Conservation (phyloP, 805 yeast genomes). For the Candida sithepensis region DNA sequence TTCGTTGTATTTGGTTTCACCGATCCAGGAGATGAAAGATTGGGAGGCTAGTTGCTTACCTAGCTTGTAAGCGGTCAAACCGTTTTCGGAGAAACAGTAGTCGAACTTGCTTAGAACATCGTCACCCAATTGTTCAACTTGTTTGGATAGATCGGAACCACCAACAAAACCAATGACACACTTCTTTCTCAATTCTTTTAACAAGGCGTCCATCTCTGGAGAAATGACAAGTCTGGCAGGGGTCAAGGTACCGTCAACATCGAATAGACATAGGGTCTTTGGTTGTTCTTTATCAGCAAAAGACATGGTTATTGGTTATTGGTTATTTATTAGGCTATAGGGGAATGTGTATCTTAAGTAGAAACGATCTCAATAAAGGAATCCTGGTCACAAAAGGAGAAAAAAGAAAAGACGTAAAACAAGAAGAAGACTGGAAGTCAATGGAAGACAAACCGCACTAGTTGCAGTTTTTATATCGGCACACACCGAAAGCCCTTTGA, state of each 20-base stretch:
- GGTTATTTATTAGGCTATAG: too few species aligned
- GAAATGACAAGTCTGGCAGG: constrained; percentile 81
- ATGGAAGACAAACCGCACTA: too few species aligned
- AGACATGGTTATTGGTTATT: constrained; percentile 20
- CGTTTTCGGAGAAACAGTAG: constrained; percentile 96
- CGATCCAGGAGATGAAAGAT: constrained; percentile 93
- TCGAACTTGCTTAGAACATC: constrained; percentile 79
- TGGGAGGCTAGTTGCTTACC: constrained; percentile 89
- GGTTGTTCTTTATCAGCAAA: constrained; percentile 77
- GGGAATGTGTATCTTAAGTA: too few species aligned
- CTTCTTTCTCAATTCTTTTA: constrained; percentile 79
- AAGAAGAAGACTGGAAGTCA: not conserved
- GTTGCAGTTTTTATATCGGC: too few species aligned
- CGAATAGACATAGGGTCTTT: constrained; percentile 86
- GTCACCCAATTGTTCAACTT: constrained; percentile 91
- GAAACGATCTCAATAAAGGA: not conserved
- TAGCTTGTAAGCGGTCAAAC: constrained; percentile 92
- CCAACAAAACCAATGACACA: constrained; percentile 97
- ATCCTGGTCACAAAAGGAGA: not conserved
- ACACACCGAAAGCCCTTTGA: too few species aligned
- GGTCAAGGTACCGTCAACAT: constrained; percentile 97
- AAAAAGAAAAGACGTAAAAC: not conserved
- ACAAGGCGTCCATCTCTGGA: constrained; percentile 70
- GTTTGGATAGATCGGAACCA: constrained; percentile 92
- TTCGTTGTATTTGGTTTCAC: constrained; percentile 90